Conservation (phyloP, 202 grass and related monocot genomes). For the Panicum hallii region DNA sequence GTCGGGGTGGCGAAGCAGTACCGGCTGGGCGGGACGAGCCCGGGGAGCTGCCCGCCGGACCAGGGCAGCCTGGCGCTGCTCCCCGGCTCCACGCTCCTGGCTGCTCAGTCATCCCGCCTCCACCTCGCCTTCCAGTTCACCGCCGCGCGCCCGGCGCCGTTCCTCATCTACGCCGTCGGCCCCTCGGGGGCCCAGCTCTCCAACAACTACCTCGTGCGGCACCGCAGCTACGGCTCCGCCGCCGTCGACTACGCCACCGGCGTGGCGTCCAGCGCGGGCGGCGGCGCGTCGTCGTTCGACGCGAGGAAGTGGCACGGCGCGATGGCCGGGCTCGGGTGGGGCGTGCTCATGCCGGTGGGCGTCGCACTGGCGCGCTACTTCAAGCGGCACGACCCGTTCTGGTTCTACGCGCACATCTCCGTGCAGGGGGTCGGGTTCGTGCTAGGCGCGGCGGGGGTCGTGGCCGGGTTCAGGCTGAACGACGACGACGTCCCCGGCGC, state of each 20-base stretch:
- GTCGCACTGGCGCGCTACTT: conserved; percentile 69
- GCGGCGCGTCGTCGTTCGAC: not conserved
- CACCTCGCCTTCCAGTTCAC: conserved; percentile 79
- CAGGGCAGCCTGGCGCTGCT: conserved; percentile 57
- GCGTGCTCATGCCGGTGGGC: conserved; percentile 66
- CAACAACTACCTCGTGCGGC: conserved; percentile 36
- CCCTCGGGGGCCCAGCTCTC: conserved; percentile 48
- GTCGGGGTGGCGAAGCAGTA: conserved; percentile 63
- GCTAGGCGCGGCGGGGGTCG: conserved; percentile 52
- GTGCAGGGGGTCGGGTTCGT: conserved; percentile 73
- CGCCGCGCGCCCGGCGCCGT: conserved; percentile 6
- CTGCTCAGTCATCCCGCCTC: conserved; percentile 47
- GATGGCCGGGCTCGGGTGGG: conserved; percentile 60
- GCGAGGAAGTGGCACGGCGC: conserved; percentile 57
- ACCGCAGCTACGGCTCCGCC: conserved; percentile 44
- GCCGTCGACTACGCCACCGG: conserved; percentile 55
- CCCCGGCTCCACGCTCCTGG: conserved; percentile 50
- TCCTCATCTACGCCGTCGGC: conserved; percentile 76
- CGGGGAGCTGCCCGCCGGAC: conserved; percentile 60
- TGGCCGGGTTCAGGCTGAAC: conserved; percentile 55
- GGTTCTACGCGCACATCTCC: conserved; percentile 82
- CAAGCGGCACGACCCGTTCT: conserved; percentile 62
- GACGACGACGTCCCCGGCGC: conserved; percentile 37
- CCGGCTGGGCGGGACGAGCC: conserved; percentile 57
- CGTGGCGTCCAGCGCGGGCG: conserved; percentile 9